Conservation (phyloP, 169 alveolate genomes). For the Besnoitia besnoiti region DNA sequence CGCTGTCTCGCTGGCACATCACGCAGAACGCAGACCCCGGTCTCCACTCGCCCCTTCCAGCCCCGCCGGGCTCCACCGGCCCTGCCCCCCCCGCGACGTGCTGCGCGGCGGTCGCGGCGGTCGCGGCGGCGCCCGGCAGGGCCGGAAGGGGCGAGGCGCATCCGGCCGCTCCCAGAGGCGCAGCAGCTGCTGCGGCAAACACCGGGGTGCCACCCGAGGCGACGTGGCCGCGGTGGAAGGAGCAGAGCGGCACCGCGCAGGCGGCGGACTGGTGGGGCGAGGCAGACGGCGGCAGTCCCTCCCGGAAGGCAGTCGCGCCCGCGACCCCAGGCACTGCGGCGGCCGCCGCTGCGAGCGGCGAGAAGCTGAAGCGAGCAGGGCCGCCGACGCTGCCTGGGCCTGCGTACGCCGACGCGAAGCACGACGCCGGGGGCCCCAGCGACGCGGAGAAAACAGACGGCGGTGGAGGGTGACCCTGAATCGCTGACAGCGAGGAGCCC, state of each 20-base stretch:
- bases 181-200: background rate
- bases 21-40: background rate
- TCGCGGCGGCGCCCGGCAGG: background rate
- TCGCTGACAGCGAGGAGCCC: background rate
- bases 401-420: background rate
- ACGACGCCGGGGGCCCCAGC: background rate
- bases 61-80: background rate
- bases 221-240: too few species aligned
- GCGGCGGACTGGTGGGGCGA: too few species aligned
- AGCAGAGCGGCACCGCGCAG: too few species aligned
- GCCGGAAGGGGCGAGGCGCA: background rate
- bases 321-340: background rate
- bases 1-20: background rate
- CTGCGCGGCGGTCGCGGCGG: background rate
- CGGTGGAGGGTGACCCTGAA: background rate
- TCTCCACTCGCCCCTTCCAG: background rate
- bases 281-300: too few species aligned
- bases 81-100: background rate
- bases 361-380: background rate
- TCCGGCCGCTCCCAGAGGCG: background rate
- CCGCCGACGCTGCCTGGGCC: background rate
- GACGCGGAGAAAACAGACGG: background rate
- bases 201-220: too few species aligned
- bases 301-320: background rate
- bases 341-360: conserved; percentile 4